These are phyloP conservation scores for Mortierella sp. DNA, from an alignment of 371 early-diverging fungal species.

Conservation along the genomic window DNA sequence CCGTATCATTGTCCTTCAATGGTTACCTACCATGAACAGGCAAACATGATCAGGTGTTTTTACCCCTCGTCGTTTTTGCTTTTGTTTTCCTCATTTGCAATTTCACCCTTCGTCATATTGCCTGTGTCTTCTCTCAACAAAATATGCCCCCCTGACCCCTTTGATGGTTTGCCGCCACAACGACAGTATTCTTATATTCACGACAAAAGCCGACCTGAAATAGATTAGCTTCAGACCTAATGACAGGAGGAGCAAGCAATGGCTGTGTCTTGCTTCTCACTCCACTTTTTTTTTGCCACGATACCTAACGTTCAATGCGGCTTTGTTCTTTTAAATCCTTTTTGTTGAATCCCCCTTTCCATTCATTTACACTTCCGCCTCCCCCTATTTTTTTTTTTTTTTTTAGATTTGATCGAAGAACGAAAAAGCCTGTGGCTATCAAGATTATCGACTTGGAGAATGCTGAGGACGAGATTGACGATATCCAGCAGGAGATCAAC, in stretches of 20 bases:
- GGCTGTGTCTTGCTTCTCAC: background rate
- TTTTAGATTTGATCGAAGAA: slow-evolving; percentile 80
- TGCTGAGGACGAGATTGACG: slow-evolving; percentile 98
- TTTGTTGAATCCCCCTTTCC: background rate
- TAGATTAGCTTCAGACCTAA: background rate
- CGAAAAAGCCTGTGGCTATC: slow-evolving; percentile 88
- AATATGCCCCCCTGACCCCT: slow-evolving; percentile 2
- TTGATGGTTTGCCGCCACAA: background rate
- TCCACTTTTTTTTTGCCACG: background rate
- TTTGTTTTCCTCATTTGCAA: background rate
- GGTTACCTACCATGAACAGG: background rate
- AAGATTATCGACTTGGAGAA: slow-evolving; percentile 94
- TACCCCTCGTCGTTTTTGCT: background rate
- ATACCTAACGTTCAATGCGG: background rate
- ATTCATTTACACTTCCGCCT: background rate
- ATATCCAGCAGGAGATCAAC: slow-evolving; percentile 97
- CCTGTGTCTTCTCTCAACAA: background rate
- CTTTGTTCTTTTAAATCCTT: background rate
- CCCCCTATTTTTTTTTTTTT: background rate
- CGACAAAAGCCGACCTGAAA: background rate
- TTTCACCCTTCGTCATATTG: slow-evolving; percentile 10
- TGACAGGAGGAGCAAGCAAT: background rate
- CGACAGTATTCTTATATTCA: background rate
- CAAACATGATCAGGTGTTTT: slow-evolving; percentile 21
- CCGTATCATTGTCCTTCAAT: background rate